phyloP scores from a whole-genome alignment of 352 stramenopile species.

The Thalassiosira pacifica region DNA sequence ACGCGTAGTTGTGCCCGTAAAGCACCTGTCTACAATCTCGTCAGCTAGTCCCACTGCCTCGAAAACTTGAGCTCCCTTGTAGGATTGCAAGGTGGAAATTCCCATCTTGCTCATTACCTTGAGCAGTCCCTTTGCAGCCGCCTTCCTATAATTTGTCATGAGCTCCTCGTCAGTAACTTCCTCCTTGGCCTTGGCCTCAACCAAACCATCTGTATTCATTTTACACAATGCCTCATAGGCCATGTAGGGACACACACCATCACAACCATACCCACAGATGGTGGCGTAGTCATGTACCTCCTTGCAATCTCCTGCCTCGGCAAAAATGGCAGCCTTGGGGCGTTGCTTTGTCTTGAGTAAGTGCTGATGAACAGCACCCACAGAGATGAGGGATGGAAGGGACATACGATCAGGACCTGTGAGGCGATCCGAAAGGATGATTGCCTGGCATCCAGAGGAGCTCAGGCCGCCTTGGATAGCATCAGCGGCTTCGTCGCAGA shows the following conservation, averaged over 20 bases:
- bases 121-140: constrained; percentile 88
- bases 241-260: constrained; percentile 95
- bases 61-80: constrained; percentile 92
- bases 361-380: constrained; percentile 96
- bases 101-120: constrained; percentile 94
- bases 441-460: constrained; percentile 82
- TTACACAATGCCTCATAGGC: constrained; percentile 94
- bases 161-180: constrained; percentile 87
- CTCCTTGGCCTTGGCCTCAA: constrained; percentile 86
- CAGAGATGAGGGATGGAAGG: constrained; percentile 93
- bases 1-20: constrained; percentile 89
- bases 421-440: constrained; percentile 94
- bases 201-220: constrained; percentile 93
- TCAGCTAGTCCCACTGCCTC: constrained; percentile 90
- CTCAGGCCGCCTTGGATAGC: constrained; percentile 89
- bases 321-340: constrained; percentile 92
- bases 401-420: constrained; percentile 92
- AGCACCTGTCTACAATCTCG: constrained; percentile 90
- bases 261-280: constrained; percentile 93
- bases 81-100: constrained; percentile 91
- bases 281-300: constrained; percentile 97
- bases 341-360: constrained; percentile 93
- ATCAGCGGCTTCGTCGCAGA: constrained; percentile 93
- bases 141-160: constrained; percentile 90
- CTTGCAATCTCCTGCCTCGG: constrained; percentile 94